These are phyloP conservation scores for Coemansia sp. DNA, from an alignment of 192 early-diverging fungal genomes.

Conservation along the genomic window DNA sequence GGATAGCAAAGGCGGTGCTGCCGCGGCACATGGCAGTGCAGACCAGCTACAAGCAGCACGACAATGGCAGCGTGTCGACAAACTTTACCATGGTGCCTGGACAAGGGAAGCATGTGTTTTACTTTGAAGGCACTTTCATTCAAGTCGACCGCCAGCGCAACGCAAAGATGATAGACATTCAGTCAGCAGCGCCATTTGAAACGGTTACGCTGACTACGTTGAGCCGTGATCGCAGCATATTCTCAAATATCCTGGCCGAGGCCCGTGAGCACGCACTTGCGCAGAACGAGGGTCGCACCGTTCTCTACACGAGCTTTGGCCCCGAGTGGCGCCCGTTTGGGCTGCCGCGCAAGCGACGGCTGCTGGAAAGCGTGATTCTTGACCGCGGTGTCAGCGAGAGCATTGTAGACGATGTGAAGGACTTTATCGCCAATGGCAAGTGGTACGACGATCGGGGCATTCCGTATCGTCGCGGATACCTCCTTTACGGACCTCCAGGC, in stretches of 20 bases:
- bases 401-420: slow-evolving; percentile 67
- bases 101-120: slow-evolving; percentile 85
- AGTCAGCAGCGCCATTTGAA: slow-evolving; percentile 91
- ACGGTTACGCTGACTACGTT: slow-evolving; percentile 92
- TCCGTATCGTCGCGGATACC: slow-evolving; percentile 86
- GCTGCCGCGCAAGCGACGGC: slow-evolving; percentile 75
- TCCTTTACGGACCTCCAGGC: slow-evolving; percentile 86
- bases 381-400: slow-evolving; percentile 63
- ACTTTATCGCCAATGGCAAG: slow-evolving; percentile 75
- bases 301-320: slow-evolving; percentile 92
- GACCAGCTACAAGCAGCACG: slow-evolving; percentile 81
- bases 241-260: slow-evolving; percentile 74
- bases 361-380: slow-evolving; percentile 72
- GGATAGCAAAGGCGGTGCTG: slow-evolving; percentile 49
- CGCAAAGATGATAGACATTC: slow-evolving; percentile 85
- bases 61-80: slow-evolving; percentile 85
- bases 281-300: slow-evolving; percentile 92
- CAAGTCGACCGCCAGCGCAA: slow-evolving; percentile 80
- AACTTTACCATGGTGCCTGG: slow-evolving; percentile 88
- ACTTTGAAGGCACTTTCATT: slow-evolving; percentile 78
- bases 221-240: slow-evolving; percentile 72
- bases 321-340: slow-evolving; percentile 98
- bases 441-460: slow-evolving; percentile 86
- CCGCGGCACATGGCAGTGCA: slow-evolving; percentile 82
- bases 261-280: slow-evolving; percentile 78